Evolutionary conservation across 164 flowering plant species (phyloP).

Genomic region (Saururus chinensis): DNA sequence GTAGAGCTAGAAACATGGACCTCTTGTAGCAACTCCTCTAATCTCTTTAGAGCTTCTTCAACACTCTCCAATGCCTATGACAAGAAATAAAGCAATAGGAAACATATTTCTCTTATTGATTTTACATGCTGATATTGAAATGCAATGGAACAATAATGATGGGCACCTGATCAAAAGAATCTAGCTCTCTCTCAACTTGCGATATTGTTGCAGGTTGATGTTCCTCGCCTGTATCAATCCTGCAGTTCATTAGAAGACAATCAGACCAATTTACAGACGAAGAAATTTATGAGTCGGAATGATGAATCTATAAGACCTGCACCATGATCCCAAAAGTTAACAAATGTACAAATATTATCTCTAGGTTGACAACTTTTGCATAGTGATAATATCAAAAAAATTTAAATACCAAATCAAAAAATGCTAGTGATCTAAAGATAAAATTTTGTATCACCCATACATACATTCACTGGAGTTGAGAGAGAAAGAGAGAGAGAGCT

Average conservation of each 20-base stretch:
- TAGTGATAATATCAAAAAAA: no score
- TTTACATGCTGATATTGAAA: not conserved
- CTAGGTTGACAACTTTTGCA: no score
- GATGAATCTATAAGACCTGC: no score
- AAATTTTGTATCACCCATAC: no score
- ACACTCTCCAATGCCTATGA: constrained; percentile 87
- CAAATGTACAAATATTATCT: no score
- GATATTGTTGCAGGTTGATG: constrained; percentile 18
- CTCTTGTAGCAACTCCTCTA: constrained; percentile 82
- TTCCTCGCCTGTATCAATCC: constrained; percentile 23
- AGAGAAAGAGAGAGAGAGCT: constrained; percentile 18
- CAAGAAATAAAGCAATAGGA: not conserved
- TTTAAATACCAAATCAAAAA: no score
- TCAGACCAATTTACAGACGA: not conserved
- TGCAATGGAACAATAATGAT: not conserved
- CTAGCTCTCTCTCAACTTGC: constrained; percentile 26
- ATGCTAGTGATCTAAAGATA: no score
- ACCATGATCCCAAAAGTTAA: no score
- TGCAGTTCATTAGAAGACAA: constrained; percentile 16
- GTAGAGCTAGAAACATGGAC: constrained; percentile 68
- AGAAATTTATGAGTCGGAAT: not conserved
- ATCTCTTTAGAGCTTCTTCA: constrained; percentile 74
- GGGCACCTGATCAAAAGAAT: constrained; percentile 74
- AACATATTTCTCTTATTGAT: not conserved
- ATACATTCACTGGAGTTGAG: not conserved